Conservation (phyloP, 306 rosid species). For the Dryas drummondii region DNA sequence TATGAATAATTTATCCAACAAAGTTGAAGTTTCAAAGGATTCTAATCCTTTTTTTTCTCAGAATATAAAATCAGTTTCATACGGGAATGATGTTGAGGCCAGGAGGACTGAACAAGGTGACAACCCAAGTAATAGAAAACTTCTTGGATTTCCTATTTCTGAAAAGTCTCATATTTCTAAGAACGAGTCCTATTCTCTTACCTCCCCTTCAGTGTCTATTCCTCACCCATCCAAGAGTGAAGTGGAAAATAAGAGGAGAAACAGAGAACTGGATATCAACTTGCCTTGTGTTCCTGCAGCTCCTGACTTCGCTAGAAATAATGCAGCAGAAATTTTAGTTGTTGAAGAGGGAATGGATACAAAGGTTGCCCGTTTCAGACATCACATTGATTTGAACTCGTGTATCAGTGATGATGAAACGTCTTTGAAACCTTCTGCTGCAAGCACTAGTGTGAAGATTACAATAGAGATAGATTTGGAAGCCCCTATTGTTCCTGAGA, state of each 20-base stretch:
- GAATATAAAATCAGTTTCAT: constrained; percentile 39
- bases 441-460: constrained; percentile 34
- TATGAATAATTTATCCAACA: constrained; percentile 29
- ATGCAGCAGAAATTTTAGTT: constrained; percentile 31
- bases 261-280: constrained; percentile 62
- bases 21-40: constrained; percentile 44
- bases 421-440: constrained; percentile 41
- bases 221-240: constrained; percentile 36
- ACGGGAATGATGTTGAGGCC: constrained; percentile 41
- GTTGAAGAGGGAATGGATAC: constrained; percentile 40
- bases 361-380: constrained; percentile 40
- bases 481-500: constrained; percentile 51
- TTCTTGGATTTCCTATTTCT: constrained; percentile 72
- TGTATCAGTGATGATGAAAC: constrained; percentile 71
- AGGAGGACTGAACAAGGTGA: constrained; percentile 47
- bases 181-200: constrained; percentile 50
- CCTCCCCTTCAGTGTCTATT: constrained; percentile 38
- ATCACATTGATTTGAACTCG: constrained; percentile 71
- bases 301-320: constrained; percentile 48
- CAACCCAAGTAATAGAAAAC: constrained; percentile 38
- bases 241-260: constrained; percentile 40
- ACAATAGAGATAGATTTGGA: constrained; percentile 69
- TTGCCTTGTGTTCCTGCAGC: constrained; percentile 66
- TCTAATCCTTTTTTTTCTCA: constrained; percentile 35
- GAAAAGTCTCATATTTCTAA: constrained; percentile 47